phyloP scores from a whole-genome alignment of 306 rosid species.

The Castanea crenata region DNA sequence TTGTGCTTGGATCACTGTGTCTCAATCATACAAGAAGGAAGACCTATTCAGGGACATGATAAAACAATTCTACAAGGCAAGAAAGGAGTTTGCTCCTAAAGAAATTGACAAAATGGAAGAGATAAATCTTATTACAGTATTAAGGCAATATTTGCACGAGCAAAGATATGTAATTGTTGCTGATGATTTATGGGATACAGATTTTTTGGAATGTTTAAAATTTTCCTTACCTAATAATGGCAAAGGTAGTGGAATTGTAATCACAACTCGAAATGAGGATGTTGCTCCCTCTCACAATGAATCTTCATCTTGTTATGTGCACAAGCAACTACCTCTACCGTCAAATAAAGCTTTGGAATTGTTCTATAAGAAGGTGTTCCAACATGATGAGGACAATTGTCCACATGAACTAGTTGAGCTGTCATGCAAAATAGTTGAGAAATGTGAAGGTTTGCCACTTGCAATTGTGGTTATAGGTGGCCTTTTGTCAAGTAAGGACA shows the following conservation, averaged over 20 bases:
- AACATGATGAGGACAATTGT: too few species aligned
- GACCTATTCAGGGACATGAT: background rate
- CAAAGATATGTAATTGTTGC: background rate
- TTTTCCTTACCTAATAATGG: background rate
- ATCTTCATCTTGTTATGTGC: too few species aligned
- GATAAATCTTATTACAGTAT: background rate
- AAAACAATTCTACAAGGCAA: background rate
- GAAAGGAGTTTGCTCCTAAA: background rate
- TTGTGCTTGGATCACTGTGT: constrained; percentile 14
- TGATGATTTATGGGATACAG: background rate
- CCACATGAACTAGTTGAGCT: too few species aligned
- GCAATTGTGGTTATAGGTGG: too few species aligned
- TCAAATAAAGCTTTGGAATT: too few species aligned
- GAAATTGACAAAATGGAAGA: background rate
- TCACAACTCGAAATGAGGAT: background rate
- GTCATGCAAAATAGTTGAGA: too few species aligned
- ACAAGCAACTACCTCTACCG: too few species aligned
- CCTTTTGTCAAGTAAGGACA: too few species aligned
- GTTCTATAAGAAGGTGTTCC: too few species aligned
- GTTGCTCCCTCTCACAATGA: too few species aligned
- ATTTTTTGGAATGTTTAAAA: background rate
- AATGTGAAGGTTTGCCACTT: too few species aligned
- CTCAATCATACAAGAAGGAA: background rate
- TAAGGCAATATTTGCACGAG: background rate
- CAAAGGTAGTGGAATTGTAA: background rate